A percentile compares a stretch with the other conserved stretches of the same genome.
phyloP scores from a whole-genome alignment of 805 yeast genomes.

The Barnettozyma pratensis region DNA sequence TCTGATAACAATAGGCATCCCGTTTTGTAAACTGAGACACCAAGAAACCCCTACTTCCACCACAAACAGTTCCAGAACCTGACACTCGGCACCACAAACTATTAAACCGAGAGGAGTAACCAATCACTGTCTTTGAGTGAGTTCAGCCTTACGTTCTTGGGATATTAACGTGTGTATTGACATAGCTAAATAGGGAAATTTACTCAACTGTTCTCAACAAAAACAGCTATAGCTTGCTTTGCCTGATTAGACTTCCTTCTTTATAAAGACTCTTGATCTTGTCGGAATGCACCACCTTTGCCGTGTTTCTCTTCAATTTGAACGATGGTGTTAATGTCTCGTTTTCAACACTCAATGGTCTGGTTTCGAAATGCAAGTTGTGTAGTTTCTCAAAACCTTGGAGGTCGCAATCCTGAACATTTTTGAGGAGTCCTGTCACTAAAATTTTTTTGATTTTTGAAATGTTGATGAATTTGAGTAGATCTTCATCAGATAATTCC shows the following conservation, averaged over 20 bases:
- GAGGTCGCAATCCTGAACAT: conserved; percentile 24
- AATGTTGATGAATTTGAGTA: conserved; percentile 3
- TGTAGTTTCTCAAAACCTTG: conserved; percentile 61
- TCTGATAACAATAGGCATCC: no score
- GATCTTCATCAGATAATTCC: conserved; percentile 2
- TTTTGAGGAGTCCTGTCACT: not conserved
- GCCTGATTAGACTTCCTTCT: conserved; percentile 34
- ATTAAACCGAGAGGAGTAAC: no score
- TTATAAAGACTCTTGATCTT: conserved; percentile 40
- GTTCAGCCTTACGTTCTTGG: no score
- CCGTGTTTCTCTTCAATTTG: conserved; percentile 47
- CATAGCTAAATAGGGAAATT: no score
- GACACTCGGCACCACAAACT: no score
- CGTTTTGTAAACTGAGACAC: no score
- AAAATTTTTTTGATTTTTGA: conserved; percentile 1
- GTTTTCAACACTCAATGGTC: conserved; percentile 54
- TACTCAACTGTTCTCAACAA: no score
- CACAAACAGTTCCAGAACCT: no score
- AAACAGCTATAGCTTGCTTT: conserved; percentile 2
- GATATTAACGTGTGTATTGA: no score
- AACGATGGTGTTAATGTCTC: conserved; percentile 64
- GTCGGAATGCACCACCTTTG: conserved; percentile 37
- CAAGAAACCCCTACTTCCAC: no score
- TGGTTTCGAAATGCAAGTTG: conserved; percentile 47
- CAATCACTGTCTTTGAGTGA: no score